Evolutionary conservation across 1,284 basidiomycete genomes (phyloP), one percentile per base, ranked within the genome.

Genomic region (Cystobasidium pallidum): DNA sequence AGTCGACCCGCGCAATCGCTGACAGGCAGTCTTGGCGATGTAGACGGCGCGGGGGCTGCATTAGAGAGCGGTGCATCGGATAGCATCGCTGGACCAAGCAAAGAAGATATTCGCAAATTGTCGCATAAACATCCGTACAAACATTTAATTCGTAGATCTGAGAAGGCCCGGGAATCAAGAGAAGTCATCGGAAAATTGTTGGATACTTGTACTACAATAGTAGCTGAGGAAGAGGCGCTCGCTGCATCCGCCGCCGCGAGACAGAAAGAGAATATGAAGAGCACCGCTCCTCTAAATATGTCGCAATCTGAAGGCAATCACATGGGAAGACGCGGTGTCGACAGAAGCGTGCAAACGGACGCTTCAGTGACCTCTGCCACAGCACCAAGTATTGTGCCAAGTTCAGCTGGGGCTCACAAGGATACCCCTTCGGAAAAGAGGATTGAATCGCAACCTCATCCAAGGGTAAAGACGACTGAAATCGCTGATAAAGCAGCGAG

Each of bases 171-270:
- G 45, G 39, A 61, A 45, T 28, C 36, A 41, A 39, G 30, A 43
- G n/a, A 61, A n/a, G 39, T 24, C 19, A 36, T 61, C 7, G 36
- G n/a, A 24, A 61, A 26, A 28, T 61, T 61, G 41, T 61, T 61
- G 39, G 41, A 61, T 39, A 45, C 34, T 10, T 61, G 58, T 45
- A 61, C 39, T 39, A 61, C 17, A 21, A 61, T 61, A 43, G 58
- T 43, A 43, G 58, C 41, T 43, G 58, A 45, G 13, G 11, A 61
- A 45, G 58, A 45, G 4, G 58, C 43, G 19, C 43, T 45, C 8
- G 43, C 43, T 45, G 43, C 19, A 3, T 11, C 43, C n/a, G 15
- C 43, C 19, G 15, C 62, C 10, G 49, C 24, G 7, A 34, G 24
- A 28, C 36, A 47, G 39, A 58, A 39, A 30, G 66, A 57, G 32